Evolutionary conservation across 2,329 filamentous ascomycete genomes (phyloP), one percentile per base, ranked within the genome.

Genomic region (Trichophaea hybrida): DNA sequence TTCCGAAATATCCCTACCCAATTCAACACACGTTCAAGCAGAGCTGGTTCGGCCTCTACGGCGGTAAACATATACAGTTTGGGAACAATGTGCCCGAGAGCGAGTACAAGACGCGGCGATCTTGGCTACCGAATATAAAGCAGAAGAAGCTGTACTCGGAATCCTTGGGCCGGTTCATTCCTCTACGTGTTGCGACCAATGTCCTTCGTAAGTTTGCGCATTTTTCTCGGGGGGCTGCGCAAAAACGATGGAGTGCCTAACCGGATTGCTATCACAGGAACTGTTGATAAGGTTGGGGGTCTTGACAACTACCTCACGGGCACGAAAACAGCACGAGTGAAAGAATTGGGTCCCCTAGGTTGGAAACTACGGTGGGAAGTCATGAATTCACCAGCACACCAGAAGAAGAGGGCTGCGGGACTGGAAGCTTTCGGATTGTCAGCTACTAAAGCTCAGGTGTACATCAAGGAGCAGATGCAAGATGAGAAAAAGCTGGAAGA

Each of bases 271-370:
- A 63, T 76, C 72, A 46, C 35, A 66, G 65, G 65, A 1, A 69
- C 82, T 38, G 86, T 97, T 70, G 83, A 88, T 70, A 91, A 89
- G 71, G 82, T 85, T 63, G 91, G 91, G 61, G 89, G 93, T 6
- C 77, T 98, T 65, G 93, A 98, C 72, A 83, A 89, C 69, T 98
- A 98, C 74, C 76, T 98, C 50, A 77, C 95, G 46, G 89, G 88
- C 66, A 80, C 82, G 71, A 93, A 88, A 74, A 76, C 84, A 13
- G 79, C 77, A 44, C 80, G 93, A 64, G 78, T 97, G 70, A 86
- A 84, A 75, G 88, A 95, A 73, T 76, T 98, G 59, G 93, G 93
- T 4, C 82, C 91, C 56, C 85, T 85, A 65, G 93, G 93, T 5
- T 98, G 93, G 93, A 81, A 84, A 68, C 75, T 98, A 69, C 78